Evolutionary conservation across 495 filamentous ascomycete genomes (phyloP).

Genomic region (Neurospora sp.): DNA sequence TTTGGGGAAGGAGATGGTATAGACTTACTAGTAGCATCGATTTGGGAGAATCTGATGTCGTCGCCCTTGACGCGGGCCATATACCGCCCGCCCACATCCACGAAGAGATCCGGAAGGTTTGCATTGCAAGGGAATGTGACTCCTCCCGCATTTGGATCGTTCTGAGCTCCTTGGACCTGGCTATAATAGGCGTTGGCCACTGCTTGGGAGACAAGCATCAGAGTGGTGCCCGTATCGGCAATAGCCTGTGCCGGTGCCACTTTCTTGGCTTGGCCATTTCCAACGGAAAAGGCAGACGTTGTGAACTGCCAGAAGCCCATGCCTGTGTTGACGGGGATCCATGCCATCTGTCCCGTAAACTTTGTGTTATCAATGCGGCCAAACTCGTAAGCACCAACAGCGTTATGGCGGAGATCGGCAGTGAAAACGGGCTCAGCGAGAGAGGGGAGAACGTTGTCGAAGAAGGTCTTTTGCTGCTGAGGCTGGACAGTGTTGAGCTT

Average conservation of each 20-base stretch:
- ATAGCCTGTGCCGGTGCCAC: constrained; percentile 44
- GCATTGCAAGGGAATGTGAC: constrained; percentile 56
- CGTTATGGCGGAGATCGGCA: constrained; percentile 52
- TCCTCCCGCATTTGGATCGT: constrained; percentile 41
- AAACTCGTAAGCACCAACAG: constrained; percentile 65
- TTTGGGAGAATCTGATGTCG: constrained; percentile 54
- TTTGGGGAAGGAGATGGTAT: not conserved
- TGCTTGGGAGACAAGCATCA: constrained; percentile 56
- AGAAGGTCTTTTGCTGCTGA: constrained; percentile 63
- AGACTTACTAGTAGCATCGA: constrained; percentile 37
- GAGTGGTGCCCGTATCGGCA: constrained; percentile 63
- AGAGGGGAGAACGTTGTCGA: constrained; percentile 57
- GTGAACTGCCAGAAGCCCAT: constrained; percentile 71
- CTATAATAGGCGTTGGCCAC: constrained; percentile 54
- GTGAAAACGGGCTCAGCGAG: constrained; percentile 66
- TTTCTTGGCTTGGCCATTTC: constrained; percentile 25
- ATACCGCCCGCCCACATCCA: constrained; percentile 51
- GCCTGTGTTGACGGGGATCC: constrained; percentile 50
- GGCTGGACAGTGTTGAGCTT: constrained; percentile 64
- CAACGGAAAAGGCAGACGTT: constrained; percentile 47
- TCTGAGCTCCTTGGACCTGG: constrained; percentile 45
- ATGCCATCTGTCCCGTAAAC: constrained; percentile 54
- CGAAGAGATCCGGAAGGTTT: constrained; percentile 50
- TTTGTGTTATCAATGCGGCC: constrained; percentile 57
- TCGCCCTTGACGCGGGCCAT: constrained; percentile 56